Percentiles rank a stretch among this genome's conserved stretches.
These are phyloP conservation scores for Raddia guianensis DNA, from an alignment of 176 grass and related monocot species.

Conservation along the genomic window DNA sequence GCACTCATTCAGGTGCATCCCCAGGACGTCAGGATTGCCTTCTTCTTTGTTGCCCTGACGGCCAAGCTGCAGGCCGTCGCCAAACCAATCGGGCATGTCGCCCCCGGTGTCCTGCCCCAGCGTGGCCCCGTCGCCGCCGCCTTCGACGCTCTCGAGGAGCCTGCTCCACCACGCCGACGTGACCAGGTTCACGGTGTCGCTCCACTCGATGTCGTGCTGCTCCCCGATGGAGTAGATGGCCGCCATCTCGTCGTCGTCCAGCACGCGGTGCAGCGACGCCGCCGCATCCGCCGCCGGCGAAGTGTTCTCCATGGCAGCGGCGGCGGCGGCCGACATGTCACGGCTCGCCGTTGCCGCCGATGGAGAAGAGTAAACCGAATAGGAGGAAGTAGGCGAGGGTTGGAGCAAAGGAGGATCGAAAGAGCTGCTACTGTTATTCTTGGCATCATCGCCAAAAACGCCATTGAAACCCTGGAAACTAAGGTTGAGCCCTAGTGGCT, in stretches of 20 bases:
- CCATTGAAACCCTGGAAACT: slow-evolving; percentile 74
- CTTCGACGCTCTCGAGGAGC: slow-evolving; percentile 73
- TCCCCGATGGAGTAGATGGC: slow-evolving; percentile 72
- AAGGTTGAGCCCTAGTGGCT: slow-evolving; percentile 80
- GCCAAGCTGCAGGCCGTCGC: not conserved
- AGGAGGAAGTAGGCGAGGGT: slow-evolving; percentile 61
- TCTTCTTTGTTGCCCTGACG: slow-evolving; percentile 17
- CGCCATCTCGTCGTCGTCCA: slow-evolving; percentile 84
- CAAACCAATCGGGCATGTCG: slow-evolving; percentile 14
- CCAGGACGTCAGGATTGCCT: slow-evolving; percentile 26
- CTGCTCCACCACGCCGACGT: slow-evolving; percentile 91
- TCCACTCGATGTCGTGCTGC: slow-evolving; percentile 92
- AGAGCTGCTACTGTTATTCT: slow-evolving; percentile 13
- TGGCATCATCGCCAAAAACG: slow-evolving; percentile 21
- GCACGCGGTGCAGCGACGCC: slow-evolving; percentile 58
- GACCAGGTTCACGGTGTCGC: slow-evolving; percentile 75
- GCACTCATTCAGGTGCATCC: slow-evolving; percentile 44
- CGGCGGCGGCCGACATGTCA: slow-evolving; percentile 8
- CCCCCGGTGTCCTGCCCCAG: not conserved
- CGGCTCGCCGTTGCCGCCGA: slow-evolving; percentile 29
- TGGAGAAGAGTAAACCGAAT: slow-evolving; percentile 60
- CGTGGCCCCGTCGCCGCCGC: not conserved
- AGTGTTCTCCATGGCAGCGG: slow-evolving; percentile 33
- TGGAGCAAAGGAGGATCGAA: slow-evolving; percentile 48
- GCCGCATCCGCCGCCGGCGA: slow-evolving; percentile 29